Evolutionary conservation across 768 basidiomycete species (phyloP), one percentile per base, ranked within the genome.

Genomic region (Hericium alpestre): DNA sequence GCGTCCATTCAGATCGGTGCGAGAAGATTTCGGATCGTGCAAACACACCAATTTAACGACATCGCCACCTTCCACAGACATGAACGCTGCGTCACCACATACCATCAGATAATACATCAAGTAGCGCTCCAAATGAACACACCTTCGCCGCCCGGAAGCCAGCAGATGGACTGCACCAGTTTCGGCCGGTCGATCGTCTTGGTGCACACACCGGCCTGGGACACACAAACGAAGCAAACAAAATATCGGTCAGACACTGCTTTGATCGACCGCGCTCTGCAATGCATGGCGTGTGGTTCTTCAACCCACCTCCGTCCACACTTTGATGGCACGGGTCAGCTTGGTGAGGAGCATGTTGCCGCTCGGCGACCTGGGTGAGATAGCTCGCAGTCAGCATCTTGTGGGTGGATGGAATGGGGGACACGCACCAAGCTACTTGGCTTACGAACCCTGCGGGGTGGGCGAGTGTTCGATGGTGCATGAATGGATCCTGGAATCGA

Each of bases 361-460:
- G 38, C 73, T 76, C 0, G 86, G 85, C 15, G 85, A 85, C 84
- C 82, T 83, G 56, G 37, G n/a, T 32, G 22, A 48, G 18, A 13
- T 51, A 51, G 52, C 8, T 32, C 8, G 32, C 2, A 32, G 32
- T 32, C 32, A 32, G 32, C 2, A 32, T 10, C 6, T 32, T 10
- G 32, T 9, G 6, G 8, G 32, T 2, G 32, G 32, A 32, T 7
- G 32, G 0, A 10, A 32, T 7, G 8, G 2, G 8, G 8, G 8
- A 32, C 9, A 32, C 71, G 54, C 57, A 83, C 85, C 87, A 90
- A 32, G 84, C 86, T 37, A 88, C 86, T 68, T 87, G 86, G 38
- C 82, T 79, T 37, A 87, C 81, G 67, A 88, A 87, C n/a, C 83
- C 84, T 59, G 80, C 76, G 4, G 82, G 73, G 64, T 88, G 86